These are phyloP conservation scores for Cymbopogon citratus DNA, from an alignment of 176 grass and related monocot genomes.

Conservation along the genomic window DNA sequence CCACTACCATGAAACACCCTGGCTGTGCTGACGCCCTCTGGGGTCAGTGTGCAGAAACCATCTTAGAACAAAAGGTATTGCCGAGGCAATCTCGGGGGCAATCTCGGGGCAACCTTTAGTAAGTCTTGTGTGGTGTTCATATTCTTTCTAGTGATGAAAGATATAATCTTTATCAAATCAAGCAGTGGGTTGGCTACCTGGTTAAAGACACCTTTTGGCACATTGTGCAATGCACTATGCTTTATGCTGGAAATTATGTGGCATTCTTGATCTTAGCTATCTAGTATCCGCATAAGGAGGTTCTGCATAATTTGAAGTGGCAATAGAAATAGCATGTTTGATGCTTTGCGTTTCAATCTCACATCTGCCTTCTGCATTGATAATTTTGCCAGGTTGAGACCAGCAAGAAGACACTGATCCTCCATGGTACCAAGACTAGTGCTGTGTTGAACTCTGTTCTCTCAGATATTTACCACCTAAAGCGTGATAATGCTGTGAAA, in stretches of 20 bases:
- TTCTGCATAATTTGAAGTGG: background rate
- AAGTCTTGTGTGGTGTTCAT: background rate
- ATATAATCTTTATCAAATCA: background rate
- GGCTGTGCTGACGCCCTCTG: background rate
- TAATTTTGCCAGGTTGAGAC: conserved; percentile 67
- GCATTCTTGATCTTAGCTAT: background rate
- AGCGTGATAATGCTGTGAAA: conserved; percentile 75
- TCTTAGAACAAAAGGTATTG: background rate
- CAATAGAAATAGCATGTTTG: background rate
- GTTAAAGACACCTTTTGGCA: background rate
- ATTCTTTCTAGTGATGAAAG: background rate
- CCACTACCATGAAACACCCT: background rate
- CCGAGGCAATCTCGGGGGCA: background rate
- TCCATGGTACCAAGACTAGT: conserved; percentile 87
- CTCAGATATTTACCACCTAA: conserved; percentile 73
- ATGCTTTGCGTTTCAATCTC: background rate
- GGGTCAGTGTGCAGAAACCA: background rate
- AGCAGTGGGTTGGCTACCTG: background rate
- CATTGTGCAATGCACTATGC: background rate
- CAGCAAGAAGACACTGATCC: conserved; percentile 79
- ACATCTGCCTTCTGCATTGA: background rate
- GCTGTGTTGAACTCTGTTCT: conserved; percentile 63
- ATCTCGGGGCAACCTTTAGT: background rate
- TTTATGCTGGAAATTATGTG: background rate
- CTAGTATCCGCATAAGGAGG: background rate